Conservation (phyloP, 2,329 filamentous ascomycete species). For the Pseudogymnoascus sp. region DNA sequence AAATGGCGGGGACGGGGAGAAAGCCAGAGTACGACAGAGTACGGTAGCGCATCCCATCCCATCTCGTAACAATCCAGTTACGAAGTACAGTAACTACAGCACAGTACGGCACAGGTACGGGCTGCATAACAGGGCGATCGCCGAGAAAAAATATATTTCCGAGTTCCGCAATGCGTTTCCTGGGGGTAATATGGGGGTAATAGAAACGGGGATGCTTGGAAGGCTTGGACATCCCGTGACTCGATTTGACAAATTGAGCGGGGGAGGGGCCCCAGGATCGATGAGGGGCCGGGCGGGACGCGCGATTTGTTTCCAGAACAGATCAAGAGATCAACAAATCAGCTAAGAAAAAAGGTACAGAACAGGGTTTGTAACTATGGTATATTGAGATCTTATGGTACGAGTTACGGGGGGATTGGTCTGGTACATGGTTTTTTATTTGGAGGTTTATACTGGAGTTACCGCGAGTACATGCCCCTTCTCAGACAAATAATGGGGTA, state of each 20-base stretch:
- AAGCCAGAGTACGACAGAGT: too few species aligned
- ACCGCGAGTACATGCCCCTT: not conserved
- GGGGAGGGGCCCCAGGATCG: not conserved
- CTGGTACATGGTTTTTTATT: not conserved
- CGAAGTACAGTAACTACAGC: not conserved
- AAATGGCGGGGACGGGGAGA: not conserved
- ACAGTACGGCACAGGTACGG: not conserved
- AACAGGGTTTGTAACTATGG: not conserved
- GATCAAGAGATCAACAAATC: not conserved
- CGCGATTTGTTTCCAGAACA: not conserved
- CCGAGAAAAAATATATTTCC: not conserved
- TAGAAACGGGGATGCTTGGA: conserved; percentile 1
- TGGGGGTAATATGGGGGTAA: too few species aligned
- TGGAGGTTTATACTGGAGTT: not conserved
- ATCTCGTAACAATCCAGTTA: not conserved
- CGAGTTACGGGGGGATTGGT: not conserved
- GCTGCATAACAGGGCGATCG: not conserved
- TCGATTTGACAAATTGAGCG: conserved; percentile 1
- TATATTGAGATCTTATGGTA: not conserved
- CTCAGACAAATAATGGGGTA: not conserved
- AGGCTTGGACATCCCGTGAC: not conserved
- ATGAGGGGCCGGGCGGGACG: not conserved
- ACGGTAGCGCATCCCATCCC: not conserved
- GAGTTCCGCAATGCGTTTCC: not conserved
- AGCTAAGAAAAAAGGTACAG: not conserved